These are phyloP conservation scores for Chytriomyces hyalinus DNA, from an alignment of 192 early-diverging fungal genomes.

Conservation along the genomic window DNA sequence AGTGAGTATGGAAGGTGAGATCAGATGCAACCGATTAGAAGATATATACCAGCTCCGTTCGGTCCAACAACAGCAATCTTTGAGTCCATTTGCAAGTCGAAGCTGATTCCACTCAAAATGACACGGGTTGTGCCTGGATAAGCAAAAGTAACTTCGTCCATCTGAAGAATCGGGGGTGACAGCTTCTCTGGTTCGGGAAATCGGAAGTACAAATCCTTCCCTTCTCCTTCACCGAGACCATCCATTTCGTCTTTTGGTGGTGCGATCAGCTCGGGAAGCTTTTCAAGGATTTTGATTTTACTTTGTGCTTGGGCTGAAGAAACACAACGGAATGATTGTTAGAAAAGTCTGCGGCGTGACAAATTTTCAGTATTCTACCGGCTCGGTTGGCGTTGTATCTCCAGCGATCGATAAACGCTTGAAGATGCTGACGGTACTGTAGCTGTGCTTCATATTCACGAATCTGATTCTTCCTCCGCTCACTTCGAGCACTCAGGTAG, in stretches of 20 bases:
- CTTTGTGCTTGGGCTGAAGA: conserved; percentile 88
- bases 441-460: conserved; percentile 97
- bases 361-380: conserved; percentile 14
- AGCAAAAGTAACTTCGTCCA: conserved; percentile 88
- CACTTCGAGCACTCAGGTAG: conserved; percentile 88
- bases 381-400: conserved; percentile 97
- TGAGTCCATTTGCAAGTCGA: conserved; percentile 96
- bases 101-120: conserved; percentile 84
- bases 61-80: conserved; percentile 99
- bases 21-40: neutral
- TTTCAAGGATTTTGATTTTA: conserved; percentile 98
- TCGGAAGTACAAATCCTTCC: conserved; percentile 79
- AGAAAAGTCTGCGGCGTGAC: neutral
- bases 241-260: conserved; percentile 73
- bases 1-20: neutral
- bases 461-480: conserved; percentile 87
- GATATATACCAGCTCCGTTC: conserved; percentile 83
- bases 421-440: conserved; percentile 91
- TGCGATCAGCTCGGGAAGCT: conserved; percentile 87
- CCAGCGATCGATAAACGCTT: conserved; percentile 99
- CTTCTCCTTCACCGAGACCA: conserved; percentile 66
- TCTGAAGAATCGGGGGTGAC: conserved; percentile 95
- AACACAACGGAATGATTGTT: neutral
- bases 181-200: conserved; percentile 94
- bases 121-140: conserved; percentile 74